A percentile compares a stretch with the other conserved stretches of the same genome.
phyloP scores from a whole-genome alignment of 345 rosid species.

The Populus alba region DNA sequence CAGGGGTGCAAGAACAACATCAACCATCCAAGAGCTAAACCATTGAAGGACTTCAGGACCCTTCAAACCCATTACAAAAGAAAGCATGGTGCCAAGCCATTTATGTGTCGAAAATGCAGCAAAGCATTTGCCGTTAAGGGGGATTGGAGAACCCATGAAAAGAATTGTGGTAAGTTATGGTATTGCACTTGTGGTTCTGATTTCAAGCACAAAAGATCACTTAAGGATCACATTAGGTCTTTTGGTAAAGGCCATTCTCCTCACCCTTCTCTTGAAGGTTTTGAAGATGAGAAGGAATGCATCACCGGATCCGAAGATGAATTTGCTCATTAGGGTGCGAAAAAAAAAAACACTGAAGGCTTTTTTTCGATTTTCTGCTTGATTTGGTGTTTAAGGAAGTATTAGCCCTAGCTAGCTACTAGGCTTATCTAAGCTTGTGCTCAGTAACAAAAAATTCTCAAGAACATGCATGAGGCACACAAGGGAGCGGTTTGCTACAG shows the following conservation, averaged over 20 bases:
- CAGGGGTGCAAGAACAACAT: conserved; percentile 85
- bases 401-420: background rate
- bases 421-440: conserved; percentile 47
- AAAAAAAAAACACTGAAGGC: background rate
- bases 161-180: conserved; percentile 97
- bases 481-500: conserved; percentile 66
- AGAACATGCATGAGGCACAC: conserved; percentile 4
- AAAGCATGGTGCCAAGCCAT: conserved; percentile 69
- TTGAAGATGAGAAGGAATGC: conserved; percentile 63
- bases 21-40: conserved; percentile 77
- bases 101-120: conserved; percentile 77
- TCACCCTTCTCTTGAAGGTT: conserved; percentile 63
- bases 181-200: conserved; percentile 96
- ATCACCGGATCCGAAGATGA: conserved; percentile 58
- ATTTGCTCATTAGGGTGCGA: background rate
- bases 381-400: background rate
- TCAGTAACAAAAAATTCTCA: conserved; percentile 68
- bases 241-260: conserved; percentile 94
- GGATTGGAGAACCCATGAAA: conserved; percentile 98
- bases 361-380: background rate
- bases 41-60: conserved; percentile 70
- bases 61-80: conserved; percentile 82
- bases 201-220: conserved; percentile 96
- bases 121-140: conserved; percentile 92
- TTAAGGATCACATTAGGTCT: conserved; percentile 91